Conservation (phyloP, 139 green algal genomes). For the Micractinium conductrix region DNA sequence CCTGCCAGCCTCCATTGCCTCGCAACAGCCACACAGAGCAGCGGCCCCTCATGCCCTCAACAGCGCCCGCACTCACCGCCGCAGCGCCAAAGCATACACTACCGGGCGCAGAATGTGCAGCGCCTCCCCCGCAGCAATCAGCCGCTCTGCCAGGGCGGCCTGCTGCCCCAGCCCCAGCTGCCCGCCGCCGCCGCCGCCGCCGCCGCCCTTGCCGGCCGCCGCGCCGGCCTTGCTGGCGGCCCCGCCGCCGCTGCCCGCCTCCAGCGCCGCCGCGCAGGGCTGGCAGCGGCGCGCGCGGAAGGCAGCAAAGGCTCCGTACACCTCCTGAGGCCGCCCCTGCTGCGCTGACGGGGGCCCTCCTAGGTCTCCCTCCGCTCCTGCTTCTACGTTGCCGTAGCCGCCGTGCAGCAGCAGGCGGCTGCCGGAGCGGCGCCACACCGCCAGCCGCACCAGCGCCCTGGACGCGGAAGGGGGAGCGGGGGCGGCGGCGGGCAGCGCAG, state of each 20-base stretch:
- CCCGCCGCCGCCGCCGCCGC: background rate
- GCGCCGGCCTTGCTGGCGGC: background rate
- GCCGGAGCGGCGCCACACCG: slow-evolving; percentile 23
- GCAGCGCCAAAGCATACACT: slow-evolving; percentile 70
- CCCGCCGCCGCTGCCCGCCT: background rate
- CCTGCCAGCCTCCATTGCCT: too few relatives aligned
- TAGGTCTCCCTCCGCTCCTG: background rate
- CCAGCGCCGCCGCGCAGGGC: background rate
- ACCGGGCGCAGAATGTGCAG: slow-evolving; percentile 78
- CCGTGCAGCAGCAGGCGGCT: slow-evolving; percentile 35
- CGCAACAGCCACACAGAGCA: too few relatives aligned
- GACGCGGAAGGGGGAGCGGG: background rate
- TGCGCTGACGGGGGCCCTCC: background rate
- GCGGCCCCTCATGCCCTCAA: too few relatives aligned
- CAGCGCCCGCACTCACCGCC: slow-evolving; percentile 52
- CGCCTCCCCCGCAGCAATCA: slow-evolving; percentile 70
- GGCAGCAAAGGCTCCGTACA: slow-evolving; percentile 47
- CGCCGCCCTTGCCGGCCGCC: background rate
- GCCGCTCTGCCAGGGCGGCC: slow-evolving; percentile 32
- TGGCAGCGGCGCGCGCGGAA: slow-evolving; percentile 44
- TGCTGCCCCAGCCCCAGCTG: background rate
- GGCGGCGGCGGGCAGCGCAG: background rate
- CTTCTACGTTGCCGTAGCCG: slow-evolving; percentile 23
- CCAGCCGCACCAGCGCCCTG: slow-evolving; percentile 44
- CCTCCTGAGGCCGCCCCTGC: slow-evolving; percentile 39